These are phyloP conservation scores for Rhododendron kiyosumense DNA, from an alignment of 148 eudicot species.

Conservation along the genomic window DNA sequence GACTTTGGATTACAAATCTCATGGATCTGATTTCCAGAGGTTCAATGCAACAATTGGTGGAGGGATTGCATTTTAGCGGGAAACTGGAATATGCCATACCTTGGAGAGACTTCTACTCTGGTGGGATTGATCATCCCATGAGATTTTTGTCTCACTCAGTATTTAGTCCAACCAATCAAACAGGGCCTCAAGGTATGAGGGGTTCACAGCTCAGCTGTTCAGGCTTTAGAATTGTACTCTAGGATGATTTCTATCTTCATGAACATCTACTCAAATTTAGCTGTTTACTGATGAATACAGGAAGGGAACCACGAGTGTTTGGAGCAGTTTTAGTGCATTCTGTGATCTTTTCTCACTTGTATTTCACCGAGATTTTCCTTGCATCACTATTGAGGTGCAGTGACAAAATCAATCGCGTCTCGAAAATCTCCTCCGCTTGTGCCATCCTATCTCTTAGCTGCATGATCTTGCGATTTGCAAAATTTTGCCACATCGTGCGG, in stretches of 20 bases:
- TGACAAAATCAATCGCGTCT: not conserved
- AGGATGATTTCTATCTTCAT: not conserved
- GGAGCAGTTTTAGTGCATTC: not conserved
- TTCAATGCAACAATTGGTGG: not conserved
- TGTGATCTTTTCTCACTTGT: not conserved
- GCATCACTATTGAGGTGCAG: not conserved
- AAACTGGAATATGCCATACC: not conserved
- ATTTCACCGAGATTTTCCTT: conserved; percentile 3
- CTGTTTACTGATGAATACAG: not conserved
- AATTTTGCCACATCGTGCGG: not conserved
- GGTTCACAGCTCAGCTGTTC: not conserved
- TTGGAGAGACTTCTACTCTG: not conserved
- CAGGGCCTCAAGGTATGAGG: not conserved
- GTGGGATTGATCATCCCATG: not conserved
- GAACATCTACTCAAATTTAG: not conserved
- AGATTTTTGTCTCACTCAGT: not conserved
- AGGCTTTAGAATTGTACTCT: not conserved
- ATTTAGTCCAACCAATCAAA: not conserved
- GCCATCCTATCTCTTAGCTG: not conserved
- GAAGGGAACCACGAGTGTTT: not conserved
- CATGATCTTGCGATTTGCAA: not conserved
- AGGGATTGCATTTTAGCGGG: not conserved
- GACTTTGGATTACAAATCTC: not conserved
- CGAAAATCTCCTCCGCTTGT: not conserved
- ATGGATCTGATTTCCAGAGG: not conserved